Base-by-base conservation (phyloP, 345 rosid species). In the Eucalyptus pumila region DNA sequence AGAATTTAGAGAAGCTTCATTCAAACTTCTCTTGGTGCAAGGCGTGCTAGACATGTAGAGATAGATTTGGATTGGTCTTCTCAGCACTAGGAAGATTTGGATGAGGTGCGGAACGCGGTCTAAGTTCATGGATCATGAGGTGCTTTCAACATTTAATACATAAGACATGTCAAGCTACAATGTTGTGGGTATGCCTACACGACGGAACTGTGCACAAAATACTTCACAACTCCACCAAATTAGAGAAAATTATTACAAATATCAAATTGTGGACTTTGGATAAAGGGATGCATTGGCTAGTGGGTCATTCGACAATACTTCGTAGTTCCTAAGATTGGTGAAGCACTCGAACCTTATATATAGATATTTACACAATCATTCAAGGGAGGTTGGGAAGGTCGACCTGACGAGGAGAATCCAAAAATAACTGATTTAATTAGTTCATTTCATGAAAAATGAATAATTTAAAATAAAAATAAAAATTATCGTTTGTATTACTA, bases 401-500 rank as follows among this genome's bases (percentile, higher is more conserved):
- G 11, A 34, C 15, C 21, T 2, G 1, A 21, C 3, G 10, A 65
- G n/a, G 40, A 65, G 21, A 65, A 48, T n/a, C 21, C 6, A 16
- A 1, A 30, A 48, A 10, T 48, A 48, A 48, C 50, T 4, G 1
- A 11, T 26, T 24, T 24, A 24, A 60, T 60, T n/a, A 11, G 12
- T 60, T 60, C 0, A 14, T 58, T 58, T 58, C 15, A 12, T 13
- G 4, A 60, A 60, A 52, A 60, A 13, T 27, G 7, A 15, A 14
- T 65, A n/a, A 65, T n/a, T 65, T 30, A 1, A 62, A 30, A 14
- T 37, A 4, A 14, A 65, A 3, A 12, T 7, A 10, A 56, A 56
- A 56, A 10, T 2, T 2, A 58, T 26, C 0, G 1, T 2, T n/a
- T n/a, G 1, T 65, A 65, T 65, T 17, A n/a, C 42, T 40, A 4